These are phyloP conservation scores for Aspergillus vadensis DNA, from an alignment of 2,329 filamentous ascomycete genomes.

Conservation along the genomic window DNA sequence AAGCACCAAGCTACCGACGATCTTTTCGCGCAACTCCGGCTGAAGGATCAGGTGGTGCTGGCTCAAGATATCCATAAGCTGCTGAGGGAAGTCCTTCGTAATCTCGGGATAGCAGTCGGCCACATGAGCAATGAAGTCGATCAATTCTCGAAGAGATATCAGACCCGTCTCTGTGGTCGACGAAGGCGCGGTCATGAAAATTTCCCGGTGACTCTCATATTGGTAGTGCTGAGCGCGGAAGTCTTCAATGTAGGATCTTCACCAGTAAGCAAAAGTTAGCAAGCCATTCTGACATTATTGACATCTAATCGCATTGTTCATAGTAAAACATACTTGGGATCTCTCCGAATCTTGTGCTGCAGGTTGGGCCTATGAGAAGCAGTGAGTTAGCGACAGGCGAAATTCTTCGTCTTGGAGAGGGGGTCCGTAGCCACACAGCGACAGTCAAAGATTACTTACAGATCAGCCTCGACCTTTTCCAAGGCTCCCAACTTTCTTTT, in stretches of 20 bases:
- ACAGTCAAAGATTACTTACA: conserved; percentile 55
- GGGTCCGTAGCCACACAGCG: not conserved
- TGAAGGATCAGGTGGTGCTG: conserved; percentile 82
- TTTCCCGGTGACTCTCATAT: conserved; percentile 86
- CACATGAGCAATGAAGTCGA: conserved; percentile 91
- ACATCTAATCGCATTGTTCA: not conserved
- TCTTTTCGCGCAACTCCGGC: conserved; percentile 85
- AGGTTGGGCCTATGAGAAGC: conserved; percentile 66
- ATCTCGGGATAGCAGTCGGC: conserved; percentile 89
- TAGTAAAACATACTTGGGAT: conserved; percentile 65
- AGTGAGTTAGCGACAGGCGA: conserved; percentile 28
- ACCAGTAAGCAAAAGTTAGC: conserved; percentile 10
- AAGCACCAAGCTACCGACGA: conserved; percentile 85
- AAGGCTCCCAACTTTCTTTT: conserved; percentile 90
- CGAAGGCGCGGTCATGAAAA: conserved; percentile 82
- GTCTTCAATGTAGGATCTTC: conserved; percentile 83
- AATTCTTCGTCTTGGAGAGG: conserved; percentile 14
- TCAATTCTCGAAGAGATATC: conserved; percentile 83
- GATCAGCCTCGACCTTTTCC: conserved; percentile 91
- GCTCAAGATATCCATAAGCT: conserved; percentile 77
- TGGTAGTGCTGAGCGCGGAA: conserved; percentile 86
- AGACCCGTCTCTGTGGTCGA: conserved; percentile 76
- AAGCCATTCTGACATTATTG: conserved; percentile 50
- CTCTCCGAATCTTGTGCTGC: conserved; percentile 86
- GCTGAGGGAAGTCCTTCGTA: conserved; percentile 73